Conservation (phyloP, 805 yeast genomes). For the Sugiyamaella marilandica region DNA sequence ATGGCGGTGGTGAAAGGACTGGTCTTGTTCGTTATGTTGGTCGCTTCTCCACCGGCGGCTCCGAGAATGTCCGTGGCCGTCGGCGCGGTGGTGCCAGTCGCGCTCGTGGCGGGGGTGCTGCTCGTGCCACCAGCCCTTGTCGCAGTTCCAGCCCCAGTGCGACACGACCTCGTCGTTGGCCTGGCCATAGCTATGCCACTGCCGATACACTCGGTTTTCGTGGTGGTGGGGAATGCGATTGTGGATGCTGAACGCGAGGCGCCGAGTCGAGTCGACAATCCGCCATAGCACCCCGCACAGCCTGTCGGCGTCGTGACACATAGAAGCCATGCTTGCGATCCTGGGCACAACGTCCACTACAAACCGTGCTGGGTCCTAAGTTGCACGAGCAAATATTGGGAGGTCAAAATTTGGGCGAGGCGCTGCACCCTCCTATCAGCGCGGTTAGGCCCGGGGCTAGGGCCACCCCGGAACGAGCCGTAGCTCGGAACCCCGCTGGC, state of each 20-base stretch:
- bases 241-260: constrained; percentile 6
- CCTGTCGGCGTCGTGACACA: neutral
- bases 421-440: neutral
- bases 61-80: neutral
- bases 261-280: constrained; percentile 5
- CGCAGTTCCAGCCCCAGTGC: neutral
- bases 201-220: neutral
- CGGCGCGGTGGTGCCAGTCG: neutral
- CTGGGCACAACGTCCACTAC: neutral
- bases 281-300: neutral
- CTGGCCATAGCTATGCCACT: neutral
- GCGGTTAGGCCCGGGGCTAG: neutral
- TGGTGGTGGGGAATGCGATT: constrained; percentile 9
- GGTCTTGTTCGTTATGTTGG: neutral
- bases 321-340: neutral
- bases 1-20: neutral
- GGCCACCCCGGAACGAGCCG: neutral
- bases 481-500: neutral
- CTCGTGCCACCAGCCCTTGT: neutral
- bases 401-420: neutral
- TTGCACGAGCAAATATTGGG: neutral
- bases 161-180: no score
- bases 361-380: neutral
- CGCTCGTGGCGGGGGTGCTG: neutral
- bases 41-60: no score